Percentiles rank a stretch among this genome's conserved stretches.
phyloP scores from a whole-genome alignment of 805 yeast species.

The Jamesozyma lodderae region DNA sequence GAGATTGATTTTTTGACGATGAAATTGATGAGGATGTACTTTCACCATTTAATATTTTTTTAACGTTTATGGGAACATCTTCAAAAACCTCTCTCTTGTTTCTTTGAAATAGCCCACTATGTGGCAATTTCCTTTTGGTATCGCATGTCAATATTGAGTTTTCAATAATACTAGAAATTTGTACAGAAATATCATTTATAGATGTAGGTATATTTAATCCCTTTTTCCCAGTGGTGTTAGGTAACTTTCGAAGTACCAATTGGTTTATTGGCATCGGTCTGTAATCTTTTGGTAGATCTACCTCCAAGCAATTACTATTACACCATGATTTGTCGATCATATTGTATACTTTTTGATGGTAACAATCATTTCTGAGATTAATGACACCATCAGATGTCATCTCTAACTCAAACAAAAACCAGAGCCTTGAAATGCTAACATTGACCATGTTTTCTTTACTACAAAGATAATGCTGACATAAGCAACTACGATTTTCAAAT shows the following conservation, averaged over 20 bases:
- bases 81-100: constrained; percentile 17
- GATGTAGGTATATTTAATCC: neutral
- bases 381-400: constrained; percentile 16
- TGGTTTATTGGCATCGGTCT: constrained; percentile 2
- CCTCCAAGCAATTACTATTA: constrained; percentile 8
- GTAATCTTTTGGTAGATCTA: constrained; percentile 5
- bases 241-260: neutral
- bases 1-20: too few relatives aligned
- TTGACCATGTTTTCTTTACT: constrained; percentile 9
- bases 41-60: constrained; percentile 6
- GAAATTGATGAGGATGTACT: too few relatives aligned
- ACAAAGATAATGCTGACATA: constrained; percentile 18
- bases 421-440: constrained; percentile 12
- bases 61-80: constrained; percentile 9
- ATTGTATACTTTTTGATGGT: constrained; percentile 20
- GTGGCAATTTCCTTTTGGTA: constrained; percentile 9
- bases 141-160: neutral
- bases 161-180: constrained; percentile 13
- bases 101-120: constrained; percentile 12
- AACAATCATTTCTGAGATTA: constrained; percentile 26
- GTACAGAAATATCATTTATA: constrained; percentile 6
- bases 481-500: constrained; percentile 8
- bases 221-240: neutral
- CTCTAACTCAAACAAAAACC: constrained; percentile 30
- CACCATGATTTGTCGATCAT: constrained; percentile 17